Percentiles rank a stretch among this genome's conserved stretches.
Evolutionary conservation across 1,139 yeast species (phyloP).

Genomic region (Geotrichum reessii): DNA sequence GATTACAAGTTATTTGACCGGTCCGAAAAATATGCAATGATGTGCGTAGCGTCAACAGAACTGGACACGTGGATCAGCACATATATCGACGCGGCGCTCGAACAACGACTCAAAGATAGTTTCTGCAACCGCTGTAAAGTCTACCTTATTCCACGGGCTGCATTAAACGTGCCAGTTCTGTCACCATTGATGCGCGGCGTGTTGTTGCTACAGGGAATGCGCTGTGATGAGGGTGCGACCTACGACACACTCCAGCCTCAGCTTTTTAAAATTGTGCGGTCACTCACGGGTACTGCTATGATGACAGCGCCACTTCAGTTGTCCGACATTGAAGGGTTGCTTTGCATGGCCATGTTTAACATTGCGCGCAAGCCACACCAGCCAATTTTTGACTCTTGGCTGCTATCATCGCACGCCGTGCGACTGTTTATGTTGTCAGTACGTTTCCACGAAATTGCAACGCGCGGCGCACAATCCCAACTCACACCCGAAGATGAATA

Average conservation of each 20-base stretch:
- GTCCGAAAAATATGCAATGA: constrained; percentile 32
- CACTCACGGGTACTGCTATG: constrained; percentile 43
- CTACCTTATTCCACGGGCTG: constrained; percentile 15
- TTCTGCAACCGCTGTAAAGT: constrained; percentile 21
- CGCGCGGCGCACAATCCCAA: neutral
- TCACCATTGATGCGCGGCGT: constrained; percentile 23
- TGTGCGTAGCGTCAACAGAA: constrained; percentile 34
- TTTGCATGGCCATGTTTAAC: constrained; percentile 48
- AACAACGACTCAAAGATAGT: constrained; percentile 20
- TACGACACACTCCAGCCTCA: constrained; percentile 43
- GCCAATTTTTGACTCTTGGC: constrained; percentile 45
- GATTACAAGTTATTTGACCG: constrained; percentile 40
- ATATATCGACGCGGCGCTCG: constrained; percentile 20
- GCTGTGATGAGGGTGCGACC: constrained; percentile 42
- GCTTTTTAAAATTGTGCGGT: constrained; percentile 43
- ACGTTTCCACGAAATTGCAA: constrained; percentile 38
- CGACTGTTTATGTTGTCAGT: constrained; percentile 43
- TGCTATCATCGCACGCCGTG: constrained; percentile 45
- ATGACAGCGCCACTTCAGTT: constrained; percentile 48
- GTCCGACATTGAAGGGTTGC: constrained; percentile 51
- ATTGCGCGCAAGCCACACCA: constrained; percentile 49
- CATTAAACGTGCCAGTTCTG: neutral
- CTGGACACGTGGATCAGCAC: constrained; percentile 41
- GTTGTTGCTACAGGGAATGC: constrained; percentile 27
- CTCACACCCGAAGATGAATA: constrained; percentile 42